These are phyloP conservation scores for Dissophora ornata DNA, from an alignment of 192 early-diverging fungal genomes.

Conservation along the genomic window DNA sequence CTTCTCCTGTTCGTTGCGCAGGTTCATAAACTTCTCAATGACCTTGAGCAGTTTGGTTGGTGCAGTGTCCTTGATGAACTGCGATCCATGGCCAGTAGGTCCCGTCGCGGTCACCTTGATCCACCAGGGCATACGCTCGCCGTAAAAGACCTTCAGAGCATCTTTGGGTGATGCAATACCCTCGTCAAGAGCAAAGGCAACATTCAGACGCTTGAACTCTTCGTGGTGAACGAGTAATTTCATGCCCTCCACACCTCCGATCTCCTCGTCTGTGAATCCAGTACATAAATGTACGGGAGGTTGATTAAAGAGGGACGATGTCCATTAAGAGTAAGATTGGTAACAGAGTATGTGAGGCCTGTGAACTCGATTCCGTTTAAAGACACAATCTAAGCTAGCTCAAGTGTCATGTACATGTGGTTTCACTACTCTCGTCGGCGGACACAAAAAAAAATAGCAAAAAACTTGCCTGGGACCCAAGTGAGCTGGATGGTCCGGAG, in stretches of 20 bases:
- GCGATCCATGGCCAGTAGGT: conserved; percentile 84
- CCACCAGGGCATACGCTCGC: conserved; percentile 90
- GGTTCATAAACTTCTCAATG: conserved; percentile 74
- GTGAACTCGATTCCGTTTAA: too few relatives aligned
- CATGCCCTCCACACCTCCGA: conserved; percentile 88
- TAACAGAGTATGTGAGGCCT: too few relatives aligned
- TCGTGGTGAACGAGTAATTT: conserved; percentile 68
- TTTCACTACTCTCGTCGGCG: too few relatives aligned
- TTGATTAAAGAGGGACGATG: too few relatives aligned
- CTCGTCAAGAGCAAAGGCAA: conserved; percentile 89
- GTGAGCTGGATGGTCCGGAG: conserved; percentile 79
- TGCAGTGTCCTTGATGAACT: conserved; percentile 82
- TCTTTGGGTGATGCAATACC: conserved; percentile 79
- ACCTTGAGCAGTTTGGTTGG: conserved; percentile 74
- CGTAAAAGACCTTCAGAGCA: conserved; percentile 83
- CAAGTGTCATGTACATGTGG: too few relatives aligned
- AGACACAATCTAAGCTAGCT: too few relatives aligned
- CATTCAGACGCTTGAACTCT: conserved; percentile 78
- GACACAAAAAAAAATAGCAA: conserved; percentile 9
- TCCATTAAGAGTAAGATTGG: too few relatives aligned
- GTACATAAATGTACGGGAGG: too few relatives aligned
- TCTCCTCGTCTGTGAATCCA: conserved; percentile 86
- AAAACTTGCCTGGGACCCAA: conserved; percentile 73
- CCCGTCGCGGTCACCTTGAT: conserved; percentile 76
- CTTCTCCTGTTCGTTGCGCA: conserved; percentile 72